phyloP scores from a whole-genome alignment of 2,329 filamentous ascomycete genomes.

The Akanthomyces dipterigenus region DNA sequence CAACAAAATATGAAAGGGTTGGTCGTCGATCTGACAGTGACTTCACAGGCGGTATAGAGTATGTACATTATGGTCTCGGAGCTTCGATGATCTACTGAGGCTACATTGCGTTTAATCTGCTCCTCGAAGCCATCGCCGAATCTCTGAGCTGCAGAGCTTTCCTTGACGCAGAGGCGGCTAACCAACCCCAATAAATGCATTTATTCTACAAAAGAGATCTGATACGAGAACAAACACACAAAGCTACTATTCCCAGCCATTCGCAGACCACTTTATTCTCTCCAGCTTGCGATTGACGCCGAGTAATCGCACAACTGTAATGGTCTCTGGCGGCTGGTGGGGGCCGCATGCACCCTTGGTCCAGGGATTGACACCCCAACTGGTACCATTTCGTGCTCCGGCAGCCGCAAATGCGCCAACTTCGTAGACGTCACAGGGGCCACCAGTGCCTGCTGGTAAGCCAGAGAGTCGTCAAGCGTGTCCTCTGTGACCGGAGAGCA shows the following conservation, averaged over 20 bases:
- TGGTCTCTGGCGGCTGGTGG: neutral
- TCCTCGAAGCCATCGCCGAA: slow-evolving; percentile 2
- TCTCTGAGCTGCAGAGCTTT: neutral
- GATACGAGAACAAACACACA: too few species aligned
- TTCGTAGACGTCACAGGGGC: neutral
- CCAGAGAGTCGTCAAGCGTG: neutral
- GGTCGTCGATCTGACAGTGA: too few species aligned
- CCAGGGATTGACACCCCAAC: neutral
- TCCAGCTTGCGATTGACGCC: neutral
- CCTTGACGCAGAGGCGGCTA: too few species aligned
- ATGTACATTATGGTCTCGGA: neutral
- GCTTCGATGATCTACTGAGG: neutral
- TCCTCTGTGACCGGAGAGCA: neutral
- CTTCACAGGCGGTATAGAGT: too few species aligned
- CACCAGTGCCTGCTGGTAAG: neutral
- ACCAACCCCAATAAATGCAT: neutral
- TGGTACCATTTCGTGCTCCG: neutral
- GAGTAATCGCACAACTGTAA: neutral
- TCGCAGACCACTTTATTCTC: neutral
- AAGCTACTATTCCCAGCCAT: neutral
- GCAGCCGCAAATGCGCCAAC: neutral
- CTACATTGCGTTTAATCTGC: too few species aligned
- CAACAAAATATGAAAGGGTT: too few species aligned
- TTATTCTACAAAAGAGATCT: neutral
- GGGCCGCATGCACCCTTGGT: neutral